Percentiles rank a stretch among this genome's conserved stretches.
phyloP scores from a whole-genome alignment of 1,139 yeast species.

The Pichia norvegensis region DNA sequence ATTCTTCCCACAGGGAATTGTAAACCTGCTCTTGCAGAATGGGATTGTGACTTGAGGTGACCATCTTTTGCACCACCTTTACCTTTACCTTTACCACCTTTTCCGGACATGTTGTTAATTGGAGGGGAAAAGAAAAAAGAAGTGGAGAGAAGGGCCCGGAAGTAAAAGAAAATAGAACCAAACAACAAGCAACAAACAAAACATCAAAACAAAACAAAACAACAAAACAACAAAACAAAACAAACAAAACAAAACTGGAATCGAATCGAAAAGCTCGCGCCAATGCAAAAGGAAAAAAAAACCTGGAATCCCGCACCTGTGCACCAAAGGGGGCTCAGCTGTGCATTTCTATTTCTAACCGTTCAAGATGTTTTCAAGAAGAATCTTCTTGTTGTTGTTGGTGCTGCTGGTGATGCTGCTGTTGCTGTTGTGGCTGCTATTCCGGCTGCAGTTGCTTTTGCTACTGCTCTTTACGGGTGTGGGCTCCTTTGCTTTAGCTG shows the following conservation, averaged over 20 bases:
- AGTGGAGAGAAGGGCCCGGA: background rate
- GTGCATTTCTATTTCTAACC: too few relatives aligned
- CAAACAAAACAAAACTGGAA: background rate
- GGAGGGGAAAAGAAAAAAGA: background rate
- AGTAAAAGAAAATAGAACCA: background rate
- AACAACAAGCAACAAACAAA: background rate
- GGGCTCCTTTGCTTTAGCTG: too few relatives aligned
- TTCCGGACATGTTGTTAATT: constrained; percentile 65
- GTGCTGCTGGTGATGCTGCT: constrained; percentile 1
- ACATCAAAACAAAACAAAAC: background rate
- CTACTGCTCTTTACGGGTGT: background rate
- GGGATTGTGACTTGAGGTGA: constrained; percentile 69
- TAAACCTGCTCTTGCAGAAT: constrained; percentile 94
- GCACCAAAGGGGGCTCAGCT: too few relatives aligned
- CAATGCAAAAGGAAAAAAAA: too few relatives aligned
- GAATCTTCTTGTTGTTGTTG: background rate
- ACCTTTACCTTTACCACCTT: constrained; percentile 96
- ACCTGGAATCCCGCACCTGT: too few relatives aligned
- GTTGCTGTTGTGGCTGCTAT: constrained; percentile 8
- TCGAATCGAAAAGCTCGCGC: too few relatives aligned
- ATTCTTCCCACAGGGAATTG: constrained; percentile 99
- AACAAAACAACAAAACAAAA: background rate
- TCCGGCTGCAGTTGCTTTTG: constrained; percentile 1
- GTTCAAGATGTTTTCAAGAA: background rate
- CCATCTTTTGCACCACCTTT: constrained; percentile 71